Base-by-base conservation (phyloP, 306 rosid genomes). In the Vigna unguiculata region DNA sequence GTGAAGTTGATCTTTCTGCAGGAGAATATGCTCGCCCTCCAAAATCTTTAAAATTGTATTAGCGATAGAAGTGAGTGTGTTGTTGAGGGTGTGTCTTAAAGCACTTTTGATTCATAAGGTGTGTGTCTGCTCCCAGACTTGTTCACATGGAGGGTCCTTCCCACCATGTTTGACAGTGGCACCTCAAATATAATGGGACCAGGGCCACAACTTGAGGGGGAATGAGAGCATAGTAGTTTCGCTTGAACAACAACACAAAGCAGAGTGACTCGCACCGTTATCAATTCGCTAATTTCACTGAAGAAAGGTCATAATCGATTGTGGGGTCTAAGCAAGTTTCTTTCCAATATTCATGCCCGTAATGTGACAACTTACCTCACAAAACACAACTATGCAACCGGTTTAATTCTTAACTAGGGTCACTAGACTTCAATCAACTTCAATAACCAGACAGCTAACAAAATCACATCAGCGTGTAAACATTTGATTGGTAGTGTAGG, bases 71-170 rank as follows among this genome's bases (percentile, higher is more conserved):
- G 25, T 4, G 7, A 20, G 32, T 25, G 15, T n/a, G 21, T 41
- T 15, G 19, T 24, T n/a, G n/a, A n/a, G 47, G 24, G 0, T 25
- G 69, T 25, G 5, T 13, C 45, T 16, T 55, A 55, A 53, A 54
- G 7, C 43, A 53, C 57, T 12, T 36, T 4, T 11, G 13, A 25
- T 17, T 22, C 38, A 25, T 2, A 66, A 51, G 59, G 9, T 25
- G 58, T 53, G 64, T 53, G 71, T 16, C 36, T 32, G 20, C 34
- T 54, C 19, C 24, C 1, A 30, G 52, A 64, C 36, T 64, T 43
- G 25, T 30, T 55, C 83, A 80, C 80, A 74, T 80, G 83, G 83
- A 55, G 75, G 83, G 75, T 6, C 54, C 80, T 46, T 80, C 17
- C 4, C 54, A 55, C 60, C 32, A 47, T 41, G 70, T n/a, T 74